Base-by-base conservation (phyloP, 257 asterid species). In the Fraxinus cuspidata region DNA sequence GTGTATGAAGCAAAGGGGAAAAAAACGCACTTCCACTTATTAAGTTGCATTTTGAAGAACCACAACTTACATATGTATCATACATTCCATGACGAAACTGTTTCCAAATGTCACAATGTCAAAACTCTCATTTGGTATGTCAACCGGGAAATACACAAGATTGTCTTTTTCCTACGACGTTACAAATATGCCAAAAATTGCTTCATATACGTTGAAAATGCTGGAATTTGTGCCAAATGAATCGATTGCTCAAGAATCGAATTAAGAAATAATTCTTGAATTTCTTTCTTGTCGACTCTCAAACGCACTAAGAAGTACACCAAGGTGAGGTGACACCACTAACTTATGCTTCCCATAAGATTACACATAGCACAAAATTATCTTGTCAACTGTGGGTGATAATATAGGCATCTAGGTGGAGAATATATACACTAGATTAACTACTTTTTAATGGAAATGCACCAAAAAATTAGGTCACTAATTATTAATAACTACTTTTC, bases 291-390 rank as follows among this genome's bases (percentile, higher is more conserved):
- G 29, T 3, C 9, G 66, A 21, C 7, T 58, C 66, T n/a, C 66
- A 58, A 21, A 21, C n/a, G 29, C 66, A 58, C 66, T 56, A n/a
- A 16, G 28, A 58, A 58, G 15, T 23, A 58, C 16, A 58, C 16
- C 58, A 23, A 58, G 67, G 67, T 23, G 67, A 58, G 67, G 67
- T 23, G 67, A 58, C 67, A 58, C 69, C 69, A 63, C 69, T 9
- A 63, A 63, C 16, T 63, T 63, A 9, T 63, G 69, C 19, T 25
- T 7, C 64, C 27, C 64, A 53, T 53, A n/a, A 18, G 64, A 8
- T 18, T 53, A 2, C 64, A 53, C 1, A 53, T n/a, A 60, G 67
- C 67, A 60, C 29, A 23, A 9, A 21, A 23, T 23, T 10, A 21
- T 63, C 69, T 25, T 63, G 34, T 63, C 34, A 7, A 23, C 31